Percentiles rank a stretch among this genome's conserved stretches.
Conservation (phyloP, 1,284 basidiomycete genomes). For the Clitocybe nebularis region DNA sequence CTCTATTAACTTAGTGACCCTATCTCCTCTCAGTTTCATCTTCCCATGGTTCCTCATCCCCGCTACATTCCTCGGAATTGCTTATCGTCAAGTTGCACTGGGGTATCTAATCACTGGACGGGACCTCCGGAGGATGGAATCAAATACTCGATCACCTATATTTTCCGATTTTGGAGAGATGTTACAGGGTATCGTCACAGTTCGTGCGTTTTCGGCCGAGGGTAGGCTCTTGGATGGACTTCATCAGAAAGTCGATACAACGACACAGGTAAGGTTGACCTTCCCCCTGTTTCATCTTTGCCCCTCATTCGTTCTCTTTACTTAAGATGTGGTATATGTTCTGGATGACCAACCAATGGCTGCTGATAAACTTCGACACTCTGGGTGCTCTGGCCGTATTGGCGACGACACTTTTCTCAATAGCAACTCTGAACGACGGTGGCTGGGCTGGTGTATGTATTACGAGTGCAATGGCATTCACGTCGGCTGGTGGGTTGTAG, state of each 20-base stretch:
- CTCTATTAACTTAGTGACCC: constrained; percentile 2
- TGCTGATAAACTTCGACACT: constrained; percentile 71
- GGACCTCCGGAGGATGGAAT: constrained; percentile 77
- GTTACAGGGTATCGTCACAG: constrained; percentile 75
- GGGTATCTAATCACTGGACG: constrained; percentile 75
- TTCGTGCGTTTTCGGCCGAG: constrained; percentile 86
- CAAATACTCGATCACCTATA: constrained; percentile 66
- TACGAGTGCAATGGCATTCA: constrained; percentile 54
- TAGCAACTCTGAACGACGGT: constrained; percentile 61
- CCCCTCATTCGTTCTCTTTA: background rate
- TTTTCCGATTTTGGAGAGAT: constrained; percentile 79
- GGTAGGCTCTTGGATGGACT: constrained; percentile 72
- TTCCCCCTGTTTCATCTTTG: no score
- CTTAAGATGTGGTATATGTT: constrained; percentile 69
- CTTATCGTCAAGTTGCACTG: constrained; percentile 60
- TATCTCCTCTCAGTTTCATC: constrained; percentile 44
- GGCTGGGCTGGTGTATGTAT: constrained; percentile 86
- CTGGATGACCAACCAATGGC: constrained; percentile 82
- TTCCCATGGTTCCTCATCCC: constrained; percentile 75
- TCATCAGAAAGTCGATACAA: constrained; percentile 61
- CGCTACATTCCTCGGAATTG: constrained; percentile 58
- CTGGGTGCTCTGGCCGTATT: constrained; percentile 65
- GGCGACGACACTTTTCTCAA: constrained; percentile 72
- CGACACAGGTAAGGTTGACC: constrained; percentile 47
- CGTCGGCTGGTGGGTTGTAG: constrained; percentile 33